Evolutionary conservation across 345 rosid genomes (phyloP).

Genomic region (Linum trigynum): DNA sequence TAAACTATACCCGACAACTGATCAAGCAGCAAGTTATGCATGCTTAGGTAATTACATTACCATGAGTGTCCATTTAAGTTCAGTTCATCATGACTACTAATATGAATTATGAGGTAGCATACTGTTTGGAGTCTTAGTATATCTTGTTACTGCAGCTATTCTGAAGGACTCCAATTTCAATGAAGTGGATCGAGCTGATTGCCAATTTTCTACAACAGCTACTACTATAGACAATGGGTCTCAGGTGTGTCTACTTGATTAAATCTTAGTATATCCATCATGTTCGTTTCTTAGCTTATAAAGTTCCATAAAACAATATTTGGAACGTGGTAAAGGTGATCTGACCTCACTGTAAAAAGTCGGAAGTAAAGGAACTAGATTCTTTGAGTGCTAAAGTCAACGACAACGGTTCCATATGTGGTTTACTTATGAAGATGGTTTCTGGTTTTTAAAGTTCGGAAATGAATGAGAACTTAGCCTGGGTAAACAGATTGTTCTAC

Average conservation of each 20-base stretch:
- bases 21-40: conserved; percentile 68
- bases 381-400: no score
- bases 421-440: not conserved
- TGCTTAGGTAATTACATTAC: conserved; percentile 47
- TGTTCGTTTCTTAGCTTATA: not conserved
- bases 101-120: not conserved
- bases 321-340: not conserved
- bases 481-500: not conserved
- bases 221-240: conserved; percentile 77
- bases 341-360: no score
- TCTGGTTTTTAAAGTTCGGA: not conserved
- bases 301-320: no score
- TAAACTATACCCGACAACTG: conserved; percentile 67
- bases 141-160: conserved; percentile 47
- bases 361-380: no score
- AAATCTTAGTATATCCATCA: conserved; percentile 5
- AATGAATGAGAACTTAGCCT: not conserved
- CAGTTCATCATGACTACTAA: conserved; percentile 3
- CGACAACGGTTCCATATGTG: not conserved
- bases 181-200: conserved; percentile 86
- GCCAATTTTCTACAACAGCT: conserved; percentile 78
- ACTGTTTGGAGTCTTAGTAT: conserved; percentile 3
- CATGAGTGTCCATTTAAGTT: not conserved
- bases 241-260: conserved; percentile 39
- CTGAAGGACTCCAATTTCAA: conserved; percentile 73